These are phyloP conservation scores for Salisapilia sapeloensis DNA, from an alignment of 352 stramenopile species.

Conservation along the genomic window DNA sequence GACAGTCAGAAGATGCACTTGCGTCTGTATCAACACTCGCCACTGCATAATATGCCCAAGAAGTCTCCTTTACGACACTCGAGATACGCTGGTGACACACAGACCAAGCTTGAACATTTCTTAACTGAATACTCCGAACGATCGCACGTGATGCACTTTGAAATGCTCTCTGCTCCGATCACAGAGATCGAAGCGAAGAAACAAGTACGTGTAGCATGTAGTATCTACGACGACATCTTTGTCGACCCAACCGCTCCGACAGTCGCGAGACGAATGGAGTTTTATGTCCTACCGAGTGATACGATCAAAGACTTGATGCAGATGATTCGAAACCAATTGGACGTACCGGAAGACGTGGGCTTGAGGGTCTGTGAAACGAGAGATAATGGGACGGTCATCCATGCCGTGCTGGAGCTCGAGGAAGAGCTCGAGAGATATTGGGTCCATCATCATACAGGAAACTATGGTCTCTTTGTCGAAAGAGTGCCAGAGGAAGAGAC, in stretches of 20 bases:
- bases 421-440: conserved; percentile 30
- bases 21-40: conserved; percentile 72
- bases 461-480: conserved; percentile 42
- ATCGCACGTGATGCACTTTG: conserved; percentile 53
- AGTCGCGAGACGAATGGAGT: conserved; percentile 25
- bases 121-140: conserved; percentile 57
- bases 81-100: conserved; percentile 28
- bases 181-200: conserved; percentile 79
- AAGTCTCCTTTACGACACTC: conserved; percentile 47
- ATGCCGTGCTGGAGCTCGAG: conserved; percentile 17
- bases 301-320: conserved; percentile 29
- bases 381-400: conserved; percentile 36
- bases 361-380: conserved; percentile 48
- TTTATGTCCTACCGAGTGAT: conserved; percentile 34
- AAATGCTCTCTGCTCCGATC: conserved; percentile 53
- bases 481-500: conserved; percentile 15
- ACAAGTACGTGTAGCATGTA: conserved; percentile 53
- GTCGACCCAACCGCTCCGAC: conserved; percentile 14
- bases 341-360: conserved; percentile 12
- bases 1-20: conserved; percentile 30
- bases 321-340: conserved; percentile 24
- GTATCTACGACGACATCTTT: conserved; percentile 62
- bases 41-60: conserved; percentile 39
- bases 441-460: conserved; percentile 9
- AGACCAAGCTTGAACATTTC: conserved; percentile 52